phyloP scores from a whole-genome alignment of 2,329 filamentous ascomycete species.

The Venturia pyrina region DNA sequence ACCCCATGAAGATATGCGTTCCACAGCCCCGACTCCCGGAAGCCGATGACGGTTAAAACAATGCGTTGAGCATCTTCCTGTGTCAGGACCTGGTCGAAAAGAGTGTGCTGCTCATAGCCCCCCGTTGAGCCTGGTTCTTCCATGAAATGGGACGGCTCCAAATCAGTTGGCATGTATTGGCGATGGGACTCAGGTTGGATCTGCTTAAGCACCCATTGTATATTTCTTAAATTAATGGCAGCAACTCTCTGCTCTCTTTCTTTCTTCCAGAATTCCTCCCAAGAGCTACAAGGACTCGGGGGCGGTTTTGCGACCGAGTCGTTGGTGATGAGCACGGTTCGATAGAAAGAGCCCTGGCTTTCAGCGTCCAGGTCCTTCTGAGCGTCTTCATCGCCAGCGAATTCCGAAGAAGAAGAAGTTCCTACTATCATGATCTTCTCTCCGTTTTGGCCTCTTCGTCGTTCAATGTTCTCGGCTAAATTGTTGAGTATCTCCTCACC shows the following conservation, averaged over 20 bases:
- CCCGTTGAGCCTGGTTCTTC: neutral
- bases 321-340: constrained; percentile 46
- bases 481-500: constrained; percentile 60
- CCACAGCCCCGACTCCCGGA: constrained; percentile 17
- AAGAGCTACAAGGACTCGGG: neutral
- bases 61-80: constrained; percentile 51
- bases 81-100: constrained; percentile 30
- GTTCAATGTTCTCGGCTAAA: constrained; percentile 61
- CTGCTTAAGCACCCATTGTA: neutral
- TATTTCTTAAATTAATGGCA: neutral
- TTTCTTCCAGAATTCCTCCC: neutral
- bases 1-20: neutral
- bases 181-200: neutral
- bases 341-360: constrained; percentile 36
- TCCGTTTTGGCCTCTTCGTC: constrained; percentile 57
- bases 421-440: constrained; percentile 68
- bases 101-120: neutral
- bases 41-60: constrained; percentile 42
- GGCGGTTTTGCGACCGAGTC: constrained; percentile 15
- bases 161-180: neutral
- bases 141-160: neutral
- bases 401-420: constrained; percentile 53
- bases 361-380: constrained; percentile 30
- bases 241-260: neutral
- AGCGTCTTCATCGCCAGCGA: constrained; percentile 16